Conservation (phyloP, 306 rosid species). For the Prunus campanulata region DNA sequence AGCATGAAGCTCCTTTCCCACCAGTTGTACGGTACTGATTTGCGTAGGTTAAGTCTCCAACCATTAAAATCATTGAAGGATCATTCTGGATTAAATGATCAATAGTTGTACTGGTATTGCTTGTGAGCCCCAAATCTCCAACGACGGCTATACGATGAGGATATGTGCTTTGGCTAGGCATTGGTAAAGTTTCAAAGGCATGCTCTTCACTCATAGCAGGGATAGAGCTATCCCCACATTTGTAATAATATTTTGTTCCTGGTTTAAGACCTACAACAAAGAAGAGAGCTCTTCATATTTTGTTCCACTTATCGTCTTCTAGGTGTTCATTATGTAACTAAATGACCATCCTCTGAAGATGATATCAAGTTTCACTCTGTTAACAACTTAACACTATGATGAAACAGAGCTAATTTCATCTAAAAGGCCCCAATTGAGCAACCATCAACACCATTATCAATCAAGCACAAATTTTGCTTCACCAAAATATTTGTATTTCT, state of each 20-base stretch:
- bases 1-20: slow-evolving; percentile 87
- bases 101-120: slow-evolving; percentile 72
- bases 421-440: not conserved
- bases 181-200: slow-evolving; percentile 56
- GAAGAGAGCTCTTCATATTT: slow-evolving; percentile 20
- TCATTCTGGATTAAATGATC: slow-evolving; percentile 71
- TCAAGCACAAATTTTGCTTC: not conserved
- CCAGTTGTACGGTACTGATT: slow-evolving; percentile 87
- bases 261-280: slow-evolving; percentile 71
- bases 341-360: not conserved
- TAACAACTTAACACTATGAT: not conserved
- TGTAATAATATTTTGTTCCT: slow-evolving; percentile 65
- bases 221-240: slow-evolving; percentile 79
- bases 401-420: too few species aligned
- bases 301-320: not conserved
- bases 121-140: slow-evolving; percentile 95
- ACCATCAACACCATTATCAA: not conserved
- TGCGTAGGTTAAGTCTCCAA: slow-evolving; percentile 79
- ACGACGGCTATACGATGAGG: slow-evolving; percentile 68
- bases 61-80: slow-evolving; percentile 81
- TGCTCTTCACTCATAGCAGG: slow-evolving; percentile 73
- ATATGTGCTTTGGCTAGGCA: slow-evolving; percentile 48
- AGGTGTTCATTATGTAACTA: not conserved
- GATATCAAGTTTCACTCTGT: not conserved
- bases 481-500: not conserved